Evolutionary conservation across 2,329 filamentous ascomycete species (phyloP).

Genomic region (Neofusicoccum sp.): DNA sequence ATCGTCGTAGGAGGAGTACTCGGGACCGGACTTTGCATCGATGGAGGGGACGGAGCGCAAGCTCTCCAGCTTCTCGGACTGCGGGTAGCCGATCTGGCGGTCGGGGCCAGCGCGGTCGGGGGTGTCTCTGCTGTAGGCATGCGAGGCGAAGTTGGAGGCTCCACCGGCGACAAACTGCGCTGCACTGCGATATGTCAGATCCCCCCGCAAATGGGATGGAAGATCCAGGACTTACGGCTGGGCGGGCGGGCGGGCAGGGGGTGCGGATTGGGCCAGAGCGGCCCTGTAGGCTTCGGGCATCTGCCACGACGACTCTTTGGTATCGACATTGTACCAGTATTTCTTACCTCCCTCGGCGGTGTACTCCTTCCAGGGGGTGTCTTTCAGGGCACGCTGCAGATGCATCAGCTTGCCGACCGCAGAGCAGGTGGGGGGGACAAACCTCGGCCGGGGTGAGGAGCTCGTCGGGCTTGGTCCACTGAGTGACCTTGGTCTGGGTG

Average conservation of each 20-base stretch:
- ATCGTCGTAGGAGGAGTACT: constrained; percentile 68
- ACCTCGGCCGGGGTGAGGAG: constrained; percentile 85
- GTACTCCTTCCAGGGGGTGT: constrained; percentile 92
- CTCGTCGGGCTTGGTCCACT: constrained; percentile 93
- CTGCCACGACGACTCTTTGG: constrained; percentile 91
- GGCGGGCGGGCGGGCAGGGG: constrained; percentile 44
- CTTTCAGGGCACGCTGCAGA: constrained; percentile 73
- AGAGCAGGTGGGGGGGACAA: constrained; percentile 25
- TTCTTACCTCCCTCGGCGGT: constrained; percentile 82
- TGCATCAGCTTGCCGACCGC: constrained; percentile 26
- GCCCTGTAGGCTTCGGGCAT: constrained; percentile 83
- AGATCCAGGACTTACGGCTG: constrained; percentile 51
- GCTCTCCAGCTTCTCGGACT: constrained; percentile 18
- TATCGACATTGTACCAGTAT: constrained; percentile 93
- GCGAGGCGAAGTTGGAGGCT: constrained; percentile 43
- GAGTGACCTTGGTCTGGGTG: constrained; percentile 77
- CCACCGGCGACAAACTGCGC: constrained; percentile 64
- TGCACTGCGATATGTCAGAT: constrained; percentile 33
- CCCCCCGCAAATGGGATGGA: neutral
- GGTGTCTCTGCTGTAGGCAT: constrained; percentile 36
- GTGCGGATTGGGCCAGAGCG: constrained; percentile 64
- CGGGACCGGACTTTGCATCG: constrained; percentile 57
- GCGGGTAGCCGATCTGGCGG: constrained; percentile 50
- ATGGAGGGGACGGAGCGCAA: constrained; percentile 31
- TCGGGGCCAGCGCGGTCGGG: constrained; percentile 44